Evolutionary conservation across 768 basidiomycete genomes (phyloP), one percentile per base, ranked within the genome.

Genomic region (Lentinula guzmanii): DNA sequence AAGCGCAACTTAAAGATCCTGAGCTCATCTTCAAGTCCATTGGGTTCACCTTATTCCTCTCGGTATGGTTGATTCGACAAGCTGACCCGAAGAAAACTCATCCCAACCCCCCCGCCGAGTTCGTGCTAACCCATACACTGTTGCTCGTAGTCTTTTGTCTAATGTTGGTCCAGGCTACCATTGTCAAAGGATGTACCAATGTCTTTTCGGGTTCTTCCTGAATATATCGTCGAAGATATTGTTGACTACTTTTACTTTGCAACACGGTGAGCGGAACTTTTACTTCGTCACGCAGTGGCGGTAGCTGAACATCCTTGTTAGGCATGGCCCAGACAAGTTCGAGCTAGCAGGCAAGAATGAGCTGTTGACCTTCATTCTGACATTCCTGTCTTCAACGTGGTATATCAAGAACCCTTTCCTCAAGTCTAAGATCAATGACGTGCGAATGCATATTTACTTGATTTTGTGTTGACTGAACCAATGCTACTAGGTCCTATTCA

Each of bases 351-450:
- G 95, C 50, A 95, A 93, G 76, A 84, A 86, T 10, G 94, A 95
- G 65, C 76, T 98, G 13, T 76, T 98, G 66, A 84, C 87, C 0
- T 98, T 98, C 74, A 82, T 87, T 18, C 76, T 99, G 66, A 94
- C 93, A 2, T 98, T 98, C 81, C 76, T 99, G 63, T 86, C 89
- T 5, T 94, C 93, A 41, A 96, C 95, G 0, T 94, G 93, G 85
- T 98, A 95, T 71, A 95, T 99, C 80, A 97, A 97, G 78, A 99
- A 98, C 67, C 97, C 97, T 0, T 98, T 96, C 79, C 72, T 99
- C 67, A 98, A 98, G 74, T 86, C 93, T 18, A 96, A 98, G 74
- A 90, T 98, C 63, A 94, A 98, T 65, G 92, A 97, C 70, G 93
- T 94, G 64, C 48, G 80, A 72, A 10, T 42, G 11, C 46, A 64